A percentile compares a stretch with the other conserved stretches of the same genome.
Evolutionary conservation across 306 rosid genomes (phyloP).

Genomic region (Pyrus communis): DNA sequence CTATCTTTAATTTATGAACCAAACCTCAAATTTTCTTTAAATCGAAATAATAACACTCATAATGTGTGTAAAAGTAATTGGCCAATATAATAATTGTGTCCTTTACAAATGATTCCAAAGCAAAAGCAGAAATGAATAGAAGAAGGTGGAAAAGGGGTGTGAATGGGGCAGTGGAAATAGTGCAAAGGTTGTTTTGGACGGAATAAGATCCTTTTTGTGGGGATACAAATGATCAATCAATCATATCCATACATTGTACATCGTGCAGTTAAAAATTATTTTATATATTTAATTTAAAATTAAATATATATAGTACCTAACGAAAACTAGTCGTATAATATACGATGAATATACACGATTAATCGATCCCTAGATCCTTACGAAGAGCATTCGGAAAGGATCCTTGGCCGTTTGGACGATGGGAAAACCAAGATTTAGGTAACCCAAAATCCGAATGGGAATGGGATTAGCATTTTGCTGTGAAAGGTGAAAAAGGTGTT

Average conservation of each 20-base stretch:
- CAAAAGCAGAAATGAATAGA: neutral
- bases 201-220: no score
- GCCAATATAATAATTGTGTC: neutral
- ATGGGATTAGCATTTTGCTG: neutral
- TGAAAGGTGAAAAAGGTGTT: neutral
- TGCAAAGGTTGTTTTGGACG: neutral
- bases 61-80: neutral
- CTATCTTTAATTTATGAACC: no score
- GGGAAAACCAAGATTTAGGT: neutral
- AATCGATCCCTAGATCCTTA: accelerated
- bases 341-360: no score
- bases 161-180: neutral
- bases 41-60: neutral
- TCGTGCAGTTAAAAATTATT: accelerated
- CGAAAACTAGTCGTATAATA: accelerated
- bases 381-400: no score
- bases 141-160: neutral
- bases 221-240: accelerated
- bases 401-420: neutral
- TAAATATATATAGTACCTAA: no score
- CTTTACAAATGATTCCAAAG: neutral
- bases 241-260: accelerated
- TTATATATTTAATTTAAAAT: no score
- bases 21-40: no score
- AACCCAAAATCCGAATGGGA: neutral